phyloP scores from a whole-genome alignment of 1,284 basidiomycete species.

The Phellopilus nigrolimitatus region DNA sequence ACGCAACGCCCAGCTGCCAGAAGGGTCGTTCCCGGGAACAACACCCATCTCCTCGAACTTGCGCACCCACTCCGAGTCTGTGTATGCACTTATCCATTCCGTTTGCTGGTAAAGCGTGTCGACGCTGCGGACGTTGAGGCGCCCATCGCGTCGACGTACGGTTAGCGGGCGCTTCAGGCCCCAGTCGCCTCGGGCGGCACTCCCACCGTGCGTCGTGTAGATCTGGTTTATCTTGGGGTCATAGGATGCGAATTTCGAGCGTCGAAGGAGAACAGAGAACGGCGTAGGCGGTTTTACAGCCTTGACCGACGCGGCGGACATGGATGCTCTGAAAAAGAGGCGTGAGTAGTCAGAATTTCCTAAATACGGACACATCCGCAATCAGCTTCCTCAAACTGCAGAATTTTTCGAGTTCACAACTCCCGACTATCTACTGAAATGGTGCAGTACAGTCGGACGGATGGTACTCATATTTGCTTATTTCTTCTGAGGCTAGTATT shows the following conservation, averaged over 20 bases:
- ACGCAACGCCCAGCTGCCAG: conserved; percentile 32
- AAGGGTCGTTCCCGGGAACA: conserved; percentile 29
- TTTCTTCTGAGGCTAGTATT: too few relatives aligned
- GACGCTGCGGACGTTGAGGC: conserved; percentile 53
- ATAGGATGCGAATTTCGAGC: conserved; percentile 71
- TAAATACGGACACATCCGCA: too few relatives aligned
- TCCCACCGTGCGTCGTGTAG: conserved; percentile 61
- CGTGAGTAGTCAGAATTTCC: neutral
- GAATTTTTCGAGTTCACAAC: too few relatives aligned
- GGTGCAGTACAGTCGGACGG: neutral
- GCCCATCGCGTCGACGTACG: conserved; percentile 50
- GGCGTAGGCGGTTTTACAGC: conserved; percentile 44
- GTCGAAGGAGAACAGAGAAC: conserved; percentile 66
- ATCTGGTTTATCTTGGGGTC: conserved; percentile 70
- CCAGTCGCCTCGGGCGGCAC: conserved; percentile 71
- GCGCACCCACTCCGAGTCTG: conserved; percentile 56
- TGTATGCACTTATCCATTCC: conserved; percentile 65
- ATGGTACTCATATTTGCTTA: neutral
- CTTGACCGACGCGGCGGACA: conserved; percentile 30
- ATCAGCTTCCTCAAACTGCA: too few relatives aligned
- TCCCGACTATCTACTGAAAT: too few relatives aligned
- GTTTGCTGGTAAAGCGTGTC: conserved; percentile 71
- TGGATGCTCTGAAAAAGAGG: neutral
- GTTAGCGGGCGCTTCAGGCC: conserved; percentile 74
- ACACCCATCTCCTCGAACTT: conserved; percentile 61